Conservation (phyloP, 2,329 filamentous ascomycete species). For the Juglanconis sp. region DNA sequence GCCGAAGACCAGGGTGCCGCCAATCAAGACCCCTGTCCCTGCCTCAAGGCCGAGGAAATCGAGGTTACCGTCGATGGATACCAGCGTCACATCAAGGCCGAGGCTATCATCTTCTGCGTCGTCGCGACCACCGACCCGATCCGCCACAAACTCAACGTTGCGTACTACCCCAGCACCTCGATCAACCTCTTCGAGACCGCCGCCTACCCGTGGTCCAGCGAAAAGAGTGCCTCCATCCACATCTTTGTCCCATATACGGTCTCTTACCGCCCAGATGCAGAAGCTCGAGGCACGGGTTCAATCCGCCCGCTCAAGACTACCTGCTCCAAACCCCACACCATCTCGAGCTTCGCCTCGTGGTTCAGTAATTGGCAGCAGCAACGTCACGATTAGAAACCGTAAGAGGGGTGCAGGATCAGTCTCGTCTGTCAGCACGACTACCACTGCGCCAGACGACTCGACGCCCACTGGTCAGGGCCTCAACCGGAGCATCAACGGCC, state of each 20-base stretch:
- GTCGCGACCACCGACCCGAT: conserved; percentile 31
- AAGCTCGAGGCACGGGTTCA: conserved; percentile 92
- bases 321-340: conserved; percentile 73
- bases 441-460: conserved; percentile 44
- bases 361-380: conserved; percentile 35
- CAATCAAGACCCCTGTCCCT: conserved; percentile 41
- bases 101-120: conserved; percentile 35
- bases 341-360: conserved; percentile 74
- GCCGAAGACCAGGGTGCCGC: conserved; percentile 32
- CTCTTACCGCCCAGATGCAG: conserved; percentile 94
- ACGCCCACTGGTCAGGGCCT: conserved; percentile 42
- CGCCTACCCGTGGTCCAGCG: conserved; percentile 40
- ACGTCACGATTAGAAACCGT: conserved; percentile 63
- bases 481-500: conserved; percentile 29
- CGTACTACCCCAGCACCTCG: conserved; percentile 37
- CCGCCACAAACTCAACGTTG: conserved; percentile 45
- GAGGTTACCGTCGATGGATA: conserved; percentile 53
- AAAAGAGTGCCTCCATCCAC: conserved; percentile 55
- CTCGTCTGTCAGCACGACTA: conserved; percentile 41
- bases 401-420: conserved; percentile 63
- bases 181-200: conserved; percentile 45
- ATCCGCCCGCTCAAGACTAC: conserved; percentile 84
- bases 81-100: conserved; percentile 52
- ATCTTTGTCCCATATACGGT: conserved; percentile 89
- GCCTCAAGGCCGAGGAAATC: conserved; percentile 39